These are phyloP conservation scores for Populus hybrid DNA, from an alignment of 441 rosid species.

Conservation along the genomic window DNA sequence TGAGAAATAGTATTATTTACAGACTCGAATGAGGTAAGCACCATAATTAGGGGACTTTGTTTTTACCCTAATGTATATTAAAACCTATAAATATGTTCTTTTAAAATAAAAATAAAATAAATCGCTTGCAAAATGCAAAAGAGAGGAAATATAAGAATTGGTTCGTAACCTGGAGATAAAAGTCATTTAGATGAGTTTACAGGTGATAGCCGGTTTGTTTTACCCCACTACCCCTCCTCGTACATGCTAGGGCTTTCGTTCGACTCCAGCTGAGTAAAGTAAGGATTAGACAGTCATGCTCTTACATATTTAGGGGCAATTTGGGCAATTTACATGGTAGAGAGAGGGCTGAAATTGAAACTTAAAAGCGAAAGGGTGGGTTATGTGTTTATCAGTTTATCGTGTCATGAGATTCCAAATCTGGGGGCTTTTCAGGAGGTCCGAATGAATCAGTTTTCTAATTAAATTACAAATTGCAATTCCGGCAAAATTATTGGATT, in stretches of 20 bases:
- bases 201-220: slow-evolving; percentile 45
- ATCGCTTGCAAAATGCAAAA: neutral
- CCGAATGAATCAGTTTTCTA: too few species aligned
- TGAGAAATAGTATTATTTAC: neutral
- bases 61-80: neutral
- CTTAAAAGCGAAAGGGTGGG: neutral
- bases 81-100: too few species aligned
- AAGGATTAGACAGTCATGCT: neutral
- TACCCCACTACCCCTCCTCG: neutral
- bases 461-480: neutral
- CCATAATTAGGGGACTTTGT: neutral
- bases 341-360: neutral
- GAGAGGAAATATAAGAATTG: neutral
- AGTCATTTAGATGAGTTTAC: slow-evolving; percentile 34
- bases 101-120: too few species aligned
- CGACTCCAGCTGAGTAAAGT: neutral
- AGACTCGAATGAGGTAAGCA: neutral
- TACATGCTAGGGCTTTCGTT: neutral
- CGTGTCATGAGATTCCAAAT: neutral
- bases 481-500: neutral
- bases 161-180: slow-evolving; percentile 24
- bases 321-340: slow-evolving; percentile 4
- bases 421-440: neutral
- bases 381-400: neutral
- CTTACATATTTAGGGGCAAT: neutral